These are phyloP conservation scores for Endotrypanum monterogeii DNA, from an alignment of 208 protist genomes.

Conservation along the genomic window DNA sequence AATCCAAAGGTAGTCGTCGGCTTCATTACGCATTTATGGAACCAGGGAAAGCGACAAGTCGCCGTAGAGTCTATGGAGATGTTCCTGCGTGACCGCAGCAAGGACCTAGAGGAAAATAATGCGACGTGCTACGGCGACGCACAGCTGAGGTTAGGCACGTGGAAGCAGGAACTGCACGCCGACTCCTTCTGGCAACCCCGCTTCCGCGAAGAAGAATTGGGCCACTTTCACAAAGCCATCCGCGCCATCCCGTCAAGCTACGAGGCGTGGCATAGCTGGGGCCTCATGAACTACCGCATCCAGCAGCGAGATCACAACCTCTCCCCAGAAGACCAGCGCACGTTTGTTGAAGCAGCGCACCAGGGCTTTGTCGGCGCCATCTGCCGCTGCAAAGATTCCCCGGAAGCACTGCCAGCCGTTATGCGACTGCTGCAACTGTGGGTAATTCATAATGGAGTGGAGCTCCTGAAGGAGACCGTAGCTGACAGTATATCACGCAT, in stretches of 20 bases:
- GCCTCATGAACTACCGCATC: slow-evolving; percentile 97
- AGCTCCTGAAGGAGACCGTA: slow-evolving; percentile 86
- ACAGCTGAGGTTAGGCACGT: slow-evolving; percentile 79
- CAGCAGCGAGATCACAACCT: slow-evolving; percentile 88
- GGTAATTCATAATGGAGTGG: slow-evolving; percentile 95
- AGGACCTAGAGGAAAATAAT: slow-evolving; percentile 61
- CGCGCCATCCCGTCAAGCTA: slow-evolving; percentile 74
- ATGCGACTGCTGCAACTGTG: slow-evolving; percentile 98
- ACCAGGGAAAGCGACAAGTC: slow-evolving; percentile 74
- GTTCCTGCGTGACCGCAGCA: slow-evolving; percentile 61
- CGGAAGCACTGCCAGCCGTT: slow-evolving; percentile 94
- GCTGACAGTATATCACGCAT: slow-evolving; percentile 95
- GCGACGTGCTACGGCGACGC: slow-evolving; percentile 71
- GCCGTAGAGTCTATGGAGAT: slow-evolving; percentile 77
- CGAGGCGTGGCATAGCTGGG: slow-evolving; percentile 98
- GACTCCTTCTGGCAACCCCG: slow-evolving; percentile 84
- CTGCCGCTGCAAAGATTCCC: slow-evolving; percentile 69
- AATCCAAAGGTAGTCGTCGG: slow-evolving; percentile 63
- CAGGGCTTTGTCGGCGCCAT: slow-evolving; percentile 98
- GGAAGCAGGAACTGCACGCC: slow-evolving; percentile 87
- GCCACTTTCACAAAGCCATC: slow-evolving; percentile 87
- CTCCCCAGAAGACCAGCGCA: slow-evolving; percentile 64
- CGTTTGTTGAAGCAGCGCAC: slow-evolving; percentile 92
- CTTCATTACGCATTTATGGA: slow-evolving; percentile 85
- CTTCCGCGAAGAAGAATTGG: slow-evolving; percentile 69